These are phyloP conservation scores for Nitzschia sp. DNA, from an alignment of 108 stramenopile species.

Conservation along the genomic window DNA sequence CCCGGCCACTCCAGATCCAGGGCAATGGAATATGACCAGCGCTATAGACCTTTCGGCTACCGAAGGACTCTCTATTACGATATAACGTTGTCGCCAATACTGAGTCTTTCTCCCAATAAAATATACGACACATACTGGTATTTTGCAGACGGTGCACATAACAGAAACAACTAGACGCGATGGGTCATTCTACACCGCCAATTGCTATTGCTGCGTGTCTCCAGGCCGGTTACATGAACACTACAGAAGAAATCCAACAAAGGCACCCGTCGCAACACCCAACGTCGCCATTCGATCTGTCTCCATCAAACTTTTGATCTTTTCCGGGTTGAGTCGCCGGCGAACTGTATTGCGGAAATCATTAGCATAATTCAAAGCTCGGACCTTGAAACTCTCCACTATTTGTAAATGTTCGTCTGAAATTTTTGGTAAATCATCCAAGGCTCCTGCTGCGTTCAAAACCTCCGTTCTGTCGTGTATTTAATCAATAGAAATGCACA, in stretches of 20 bases:
- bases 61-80: not conserved
- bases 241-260: constrained; percentile 49
- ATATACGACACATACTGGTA: no score
- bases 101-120: no score
- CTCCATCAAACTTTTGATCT: constrained; percentile 31
- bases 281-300: constrained; percentile 46
- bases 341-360: constrained; percentile 40
- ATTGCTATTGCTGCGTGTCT: no score
- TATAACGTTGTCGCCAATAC: no score
- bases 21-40: constrained; percentile 30
- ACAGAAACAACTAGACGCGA: no score
- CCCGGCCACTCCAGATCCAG: not conserved
- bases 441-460: constrained; percentile 46
- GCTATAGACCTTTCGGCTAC: constrained; percentile 25
- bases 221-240: no score
- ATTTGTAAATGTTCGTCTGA: constrained; percentile 23
- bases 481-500: not conserved
- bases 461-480: constrained; percentile 38
- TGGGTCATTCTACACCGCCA: no score
- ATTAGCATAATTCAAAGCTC: constrained; percentile 23
- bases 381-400: constrained; percentile 31
- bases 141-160: no score
- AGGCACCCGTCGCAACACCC: constrained; percentile 52
- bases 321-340: constrained; percentile 32
- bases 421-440: constrained; percentile 31